A percentile compares a stretch with the other conserved stretches of the same genome.
phyloP scores from a whole-genome alignment of 768 basidiomycete species.

The Kwoniella sp. region DNA sequence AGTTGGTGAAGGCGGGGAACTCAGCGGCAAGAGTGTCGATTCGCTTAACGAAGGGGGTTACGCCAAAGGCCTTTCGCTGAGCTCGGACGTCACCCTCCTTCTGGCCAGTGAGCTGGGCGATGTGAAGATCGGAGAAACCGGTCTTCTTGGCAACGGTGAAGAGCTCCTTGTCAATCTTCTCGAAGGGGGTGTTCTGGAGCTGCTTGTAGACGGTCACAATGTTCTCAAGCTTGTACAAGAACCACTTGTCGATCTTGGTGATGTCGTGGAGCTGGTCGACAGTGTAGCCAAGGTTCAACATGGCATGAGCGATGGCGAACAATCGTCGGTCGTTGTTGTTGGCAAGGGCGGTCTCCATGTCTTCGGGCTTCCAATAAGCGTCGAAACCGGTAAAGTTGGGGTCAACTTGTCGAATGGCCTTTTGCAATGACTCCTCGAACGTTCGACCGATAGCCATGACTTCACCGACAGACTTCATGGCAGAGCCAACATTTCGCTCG shows the following conservation, averaged over 20 bases:
- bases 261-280: constrained; percentile 88
- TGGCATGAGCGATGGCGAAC: constrained; percentile 96
- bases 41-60: constrained; percentile 97
- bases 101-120: constrained; percentile 74
- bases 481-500: constrained; percentile 88
- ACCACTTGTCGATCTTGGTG: constrained; percentile 99
- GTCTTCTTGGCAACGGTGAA: constrained; percentile 86
- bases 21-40: constrained; percentile 99
- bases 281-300: constrained; percentile 88
- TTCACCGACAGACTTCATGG: constrained; percentile 99
- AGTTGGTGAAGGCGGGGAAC: constrained; percentile 98
- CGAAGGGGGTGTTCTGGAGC: constrained; percentile 71
- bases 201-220: constrained; percentile 84
- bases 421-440: constrained; percentile 97
- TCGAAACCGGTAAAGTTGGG: constrained; percentile 97
- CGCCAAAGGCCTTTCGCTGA: constrained; percentile 78
- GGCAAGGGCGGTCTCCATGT: constrained; percentile 75
- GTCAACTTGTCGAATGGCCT: constrained; percentile 96
- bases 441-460: constrained; percentile 99
- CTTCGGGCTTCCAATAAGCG: constrained; percentile 84
- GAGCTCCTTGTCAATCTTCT: constrained; percentile 71
- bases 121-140: constrained; percentile 93
- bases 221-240: constrained; percentile 97
- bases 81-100: constrained; percentile 79
- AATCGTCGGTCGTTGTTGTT: constrained; percentile 92